phyloP scores from a whole-genome alignment of 2,329 filamentous ascomycete species.

The Pyricularia sp. region DNA sequence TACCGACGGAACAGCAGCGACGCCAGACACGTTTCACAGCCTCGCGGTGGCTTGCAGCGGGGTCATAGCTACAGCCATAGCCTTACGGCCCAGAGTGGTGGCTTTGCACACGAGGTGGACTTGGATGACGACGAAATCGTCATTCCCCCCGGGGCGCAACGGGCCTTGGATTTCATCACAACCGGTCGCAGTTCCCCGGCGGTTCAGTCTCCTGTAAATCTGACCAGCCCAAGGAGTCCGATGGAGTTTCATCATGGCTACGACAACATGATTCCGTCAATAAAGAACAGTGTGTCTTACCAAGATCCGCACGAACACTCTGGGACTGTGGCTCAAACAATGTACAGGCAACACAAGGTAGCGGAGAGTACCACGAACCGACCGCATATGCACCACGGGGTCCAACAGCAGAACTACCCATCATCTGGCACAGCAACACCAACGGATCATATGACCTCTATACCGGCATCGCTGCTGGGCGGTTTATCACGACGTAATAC shows the following conservation, averaged over 20 bases:
- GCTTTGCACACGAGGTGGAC: slow-evolving; percentile 13
- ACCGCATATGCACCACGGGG: neutral
- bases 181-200: slow-evolving; percentile 26
- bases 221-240: neutral
- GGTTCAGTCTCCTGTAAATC: neutral
- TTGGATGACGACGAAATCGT: slow-evolving; percentile 7
- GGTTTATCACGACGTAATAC: slow-evolving; percentile 8
- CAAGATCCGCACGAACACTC: slow-evolving; percentile 39
- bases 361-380: slow-evolving; percentile 9
- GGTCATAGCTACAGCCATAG: slow-evolving; percentile 6
- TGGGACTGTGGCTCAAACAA: slow-evolving; percentile 29
- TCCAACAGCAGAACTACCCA: neutral
- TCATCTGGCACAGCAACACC: slow-evolving; percentile 8
- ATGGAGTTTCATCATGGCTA: neutral
- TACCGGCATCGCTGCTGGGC: neutral
- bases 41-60: neutral
- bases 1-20: slow-evolving; percentile 12
- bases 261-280: slow-evolving; percentile 2
- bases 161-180: slow-evolving; percentile 40
- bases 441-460: slow-evolving; percentile 22
- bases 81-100: neutral
- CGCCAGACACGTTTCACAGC: neutral
- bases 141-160: slow-evolving; percentile 37
- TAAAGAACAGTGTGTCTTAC: slow-evolving; percentile 22
- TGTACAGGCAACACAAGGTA: slow-evolving; percentile 40